phyloP scores from a whole-genome alignment of 116 monocot genomes.

The Iris pallida region DNA sequence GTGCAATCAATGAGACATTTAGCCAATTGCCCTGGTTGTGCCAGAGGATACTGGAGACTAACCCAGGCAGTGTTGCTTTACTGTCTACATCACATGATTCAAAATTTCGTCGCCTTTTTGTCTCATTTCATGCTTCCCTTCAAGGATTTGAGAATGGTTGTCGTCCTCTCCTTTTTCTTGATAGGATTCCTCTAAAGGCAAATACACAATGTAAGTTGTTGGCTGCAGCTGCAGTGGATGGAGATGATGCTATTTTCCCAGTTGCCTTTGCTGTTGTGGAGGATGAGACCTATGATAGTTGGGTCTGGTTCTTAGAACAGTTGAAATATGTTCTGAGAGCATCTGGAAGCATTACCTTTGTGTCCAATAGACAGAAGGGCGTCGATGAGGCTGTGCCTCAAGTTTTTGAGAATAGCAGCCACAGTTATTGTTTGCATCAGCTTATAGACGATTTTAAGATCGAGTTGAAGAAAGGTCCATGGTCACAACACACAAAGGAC shows the following conservation, averaged over 20 bases:
- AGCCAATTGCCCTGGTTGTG: slow-evolving; percentile 29
- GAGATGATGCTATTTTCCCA: slow-evolving; percentile 24
- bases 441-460: slow-evolving; percentile 33
- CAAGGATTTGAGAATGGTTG: slow-evolving; percentile 33
- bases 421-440: slow-evolving; percentile 21
- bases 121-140: slow-evolving; percentile 27
- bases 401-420: slow-evolving; percentile 27
- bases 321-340: slow-evolving; percentile 18
- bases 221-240: slow-evolving; percentile 27
- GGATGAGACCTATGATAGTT: slow-evolving; percentile 24
- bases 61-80: slow-evolving; percentile 30
- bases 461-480: slow-evolving; percentile 25
- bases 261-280: slow-evolving; percentile 30
- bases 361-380: slow-evolving; percentile 30
- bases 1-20: slow-evolving; percentile 20
- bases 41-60: slow-evolving; percentile 23
- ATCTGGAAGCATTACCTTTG: slow-evolving; percentile 26
- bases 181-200: slow-evolving; percentile 29
- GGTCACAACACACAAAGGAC: slow-evolving; percentile 26
- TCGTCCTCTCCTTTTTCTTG: slow-evolving; percentile 30
- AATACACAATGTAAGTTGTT: slow-evolving; percentile 30
- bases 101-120: slow-evolving; percentile 24
- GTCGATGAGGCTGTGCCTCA: slow-evolving; percentile 28
- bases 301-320: slow-evolving; percentile 33
- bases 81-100: slow-evolving; percentile 20